Percentiles rank a stretch among this genome's conserved stretches.
These are phyloP conservation scores for Phragmites australis DNA, from an alignment of 176 grass and related monocot genomes.

Conservation along the genomic window DNA sequence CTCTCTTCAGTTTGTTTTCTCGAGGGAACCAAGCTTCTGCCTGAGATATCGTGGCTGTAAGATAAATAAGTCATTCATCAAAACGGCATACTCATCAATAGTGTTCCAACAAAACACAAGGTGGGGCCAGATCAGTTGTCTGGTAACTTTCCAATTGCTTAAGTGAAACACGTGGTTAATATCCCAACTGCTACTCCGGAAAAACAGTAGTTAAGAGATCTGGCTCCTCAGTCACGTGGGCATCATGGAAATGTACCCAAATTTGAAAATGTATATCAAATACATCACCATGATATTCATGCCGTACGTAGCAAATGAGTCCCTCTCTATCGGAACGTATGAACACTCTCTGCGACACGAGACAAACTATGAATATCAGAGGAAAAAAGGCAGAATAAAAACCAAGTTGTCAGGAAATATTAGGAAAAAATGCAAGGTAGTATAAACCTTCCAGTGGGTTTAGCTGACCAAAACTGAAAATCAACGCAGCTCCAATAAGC, in stretches of 20 bases:
- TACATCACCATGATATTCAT: background rate
- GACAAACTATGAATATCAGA: background rate
- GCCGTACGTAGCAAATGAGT: background rate
- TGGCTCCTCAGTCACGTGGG: background rate
- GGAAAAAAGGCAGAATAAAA: background rate
- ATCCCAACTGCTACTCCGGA: background rate
- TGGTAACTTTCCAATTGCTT: background rate
- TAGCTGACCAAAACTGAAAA: slow-evolving; percentile 10
- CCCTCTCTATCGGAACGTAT: background rate
- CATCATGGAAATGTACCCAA: background rate
- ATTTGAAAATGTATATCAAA: slow-evolving; percentile 16
- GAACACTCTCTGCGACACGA: background rate
- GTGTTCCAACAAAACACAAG: background rate
- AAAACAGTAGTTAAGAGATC: background rate
- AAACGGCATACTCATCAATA: background rate
- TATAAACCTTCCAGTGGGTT: slow-evolving; percentile 26
- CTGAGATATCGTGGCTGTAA: background rate
- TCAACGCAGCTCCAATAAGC: slow-evolving; percentile 71
- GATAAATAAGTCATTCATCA: background rate
- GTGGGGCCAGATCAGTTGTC: background rate
- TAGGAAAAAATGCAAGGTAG: background rate
- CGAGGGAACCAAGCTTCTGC: background rate
- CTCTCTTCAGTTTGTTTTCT: background rate
- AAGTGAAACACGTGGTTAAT: background rate
- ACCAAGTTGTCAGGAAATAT: background rate